Percentiles rank a stretch among this genome's conserved stretches.
Conservation (phyloP, 1,284 basidiomycete genomes). For the Cryptococcus hybrid region DNA sequence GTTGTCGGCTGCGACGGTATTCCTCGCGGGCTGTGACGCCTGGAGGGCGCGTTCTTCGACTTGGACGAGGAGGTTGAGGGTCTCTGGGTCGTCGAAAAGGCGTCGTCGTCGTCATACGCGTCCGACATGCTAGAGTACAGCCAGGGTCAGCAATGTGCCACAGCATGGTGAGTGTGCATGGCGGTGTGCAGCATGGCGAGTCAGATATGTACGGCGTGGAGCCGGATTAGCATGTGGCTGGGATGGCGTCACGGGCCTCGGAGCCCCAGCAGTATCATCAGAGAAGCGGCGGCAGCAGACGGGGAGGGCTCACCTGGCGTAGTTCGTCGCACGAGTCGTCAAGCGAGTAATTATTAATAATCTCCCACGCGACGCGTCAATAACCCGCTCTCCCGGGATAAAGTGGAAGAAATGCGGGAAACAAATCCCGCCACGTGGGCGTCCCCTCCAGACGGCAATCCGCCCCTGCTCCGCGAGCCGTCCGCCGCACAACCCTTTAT, state of each 20-base stretch:
- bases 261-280: slow-evolving; percentile 22
- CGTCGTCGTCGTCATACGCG: slow-evolving; percentile 39
- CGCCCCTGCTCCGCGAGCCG: not conserved
- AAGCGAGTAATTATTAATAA: no score
- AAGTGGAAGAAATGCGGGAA: not conserved
- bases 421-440: slow-evolving; percentile 12
- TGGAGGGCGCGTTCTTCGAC: slow-evolving; percentile 32
- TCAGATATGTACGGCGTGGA: no score
- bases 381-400: no score
- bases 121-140: slow-evolving; percentile 20
- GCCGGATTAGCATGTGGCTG: slow-evolving; percentile 17
- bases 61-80: slow-evolving; percentile 26
- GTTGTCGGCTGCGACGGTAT: no score
- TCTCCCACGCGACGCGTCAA: no score
- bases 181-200: no score
- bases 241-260: slow-evolving; percentile 17
- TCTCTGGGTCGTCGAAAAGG: slow-evolving; percentile 33
- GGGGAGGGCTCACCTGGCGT: not conserved
- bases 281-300: not conserved
- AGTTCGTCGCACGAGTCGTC: no score
- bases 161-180: no score
- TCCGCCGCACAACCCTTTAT: not conserved
- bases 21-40: slow-evolving; percentile 13
- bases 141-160: no score
- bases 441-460: slow-evolving; percentile 7